A percentile compares a stretch with the other conserved stretches of the same genome.
These are phyloP conservation scores for Aplosporella prunicola DNA, from an alignment of 2,329 filamentous ascomycete genomes.

Conservation along the genomic window DNA sequence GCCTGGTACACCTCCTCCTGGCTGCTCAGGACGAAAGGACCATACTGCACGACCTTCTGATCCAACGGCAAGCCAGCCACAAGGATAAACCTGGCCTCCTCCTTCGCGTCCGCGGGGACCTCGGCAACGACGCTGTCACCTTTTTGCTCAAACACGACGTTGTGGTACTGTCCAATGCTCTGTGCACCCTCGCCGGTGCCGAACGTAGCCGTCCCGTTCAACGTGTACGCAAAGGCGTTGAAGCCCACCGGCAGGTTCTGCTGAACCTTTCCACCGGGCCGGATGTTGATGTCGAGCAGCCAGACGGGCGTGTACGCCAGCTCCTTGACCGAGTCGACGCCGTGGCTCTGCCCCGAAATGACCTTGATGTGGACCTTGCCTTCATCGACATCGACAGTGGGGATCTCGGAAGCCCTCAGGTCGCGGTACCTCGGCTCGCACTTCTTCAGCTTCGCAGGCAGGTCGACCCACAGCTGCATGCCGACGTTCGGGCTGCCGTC, in stretches of 20 bases:
- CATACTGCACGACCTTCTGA: constrained; percentile 32
- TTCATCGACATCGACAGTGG: constrained; percentile 58
- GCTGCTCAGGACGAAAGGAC: constrained; percentile 43
- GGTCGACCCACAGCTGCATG: constrained; percentile 91
- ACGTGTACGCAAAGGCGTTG: constrained; percentile 82
- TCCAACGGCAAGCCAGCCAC: constrained; percentile 69
- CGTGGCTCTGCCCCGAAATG: constrained; percentile 76
- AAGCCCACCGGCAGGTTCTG: constrained; percentile 71
- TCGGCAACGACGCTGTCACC: constrained; percentile 68
- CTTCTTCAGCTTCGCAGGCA: constrained; percentile 69
- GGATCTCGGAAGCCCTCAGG: constrained; percentile 69
- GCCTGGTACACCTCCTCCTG: constrained; percentile 83
- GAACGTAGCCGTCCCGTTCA: constrained; percentile 63
- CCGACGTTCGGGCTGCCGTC: constrained; percentile 74
- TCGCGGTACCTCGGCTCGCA: constrained; percentile 93
- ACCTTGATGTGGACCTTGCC: constrained; percentile 75
- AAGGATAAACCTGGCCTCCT: constrained; percentile 54
- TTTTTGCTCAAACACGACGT: constrained; percentile 73
- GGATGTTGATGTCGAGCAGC: constrained; percentile 74
- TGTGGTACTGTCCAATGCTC: constrained; percentile 63
- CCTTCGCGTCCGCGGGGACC: constrained; percentile 56
- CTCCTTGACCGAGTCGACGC: constrained; percentile 78
- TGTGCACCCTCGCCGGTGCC: constrained; percentile 35
- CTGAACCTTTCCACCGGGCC: constrained; percentile 66
- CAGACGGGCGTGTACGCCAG: constrained; percentile 96